These are phyloP conservation scores for Cyberlindnera americana DNA, from an alignment of 805 yeast genomes.

Conservation along the genomic window DNA sequence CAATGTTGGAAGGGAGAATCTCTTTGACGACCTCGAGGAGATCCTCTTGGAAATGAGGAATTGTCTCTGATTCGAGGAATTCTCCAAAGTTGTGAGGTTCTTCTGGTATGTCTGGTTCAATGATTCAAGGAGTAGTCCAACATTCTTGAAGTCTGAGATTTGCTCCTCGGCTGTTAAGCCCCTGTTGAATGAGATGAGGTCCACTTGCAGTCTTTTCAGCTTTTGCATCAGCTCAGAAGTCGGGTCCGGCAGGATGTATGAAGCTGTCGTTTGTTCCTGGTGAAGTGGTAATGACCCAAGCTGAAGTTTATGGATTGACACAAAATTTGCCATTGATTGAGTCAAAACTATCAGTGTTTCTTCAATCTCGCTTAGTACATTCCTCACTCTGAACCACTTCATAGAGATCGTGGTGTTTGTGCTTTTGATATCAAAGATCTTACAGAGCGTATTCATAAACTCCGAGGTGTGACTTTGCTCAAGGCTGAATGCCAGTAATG, in stretches of 20 bases:
- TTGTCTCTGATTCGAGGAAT: constrained; percentile 12
- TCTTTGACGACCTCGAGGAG: constrained; percentile 17
- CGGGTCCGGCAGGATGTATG: constrained; percentile 4
- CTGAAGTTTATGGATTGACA: background rate
- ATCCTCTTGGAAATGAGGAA: constrained; percentile 11
- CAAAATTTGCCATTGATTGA: constrained; percentile 7
- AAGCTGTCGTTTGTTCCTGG: background rate
- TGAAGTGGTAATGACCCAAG: constrained; percentile 2
- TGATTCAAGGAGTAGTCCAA: constrained; percentile 14
- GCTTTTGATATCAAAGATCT: constrained; percentile 10
- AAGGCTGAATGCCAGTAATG: constrained; percentile 33
- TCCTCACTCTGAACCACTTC: constrained; percentile 6
- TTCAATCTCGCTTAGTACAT: constrained; percentile 1
- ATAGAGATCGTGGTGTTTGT: no score
- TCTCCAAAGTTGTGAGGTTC: constrained; percentile 8
- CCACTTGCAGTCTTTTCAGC: constrained; percentile 10
- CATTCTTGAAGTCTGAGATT: constrained; percentile 8
- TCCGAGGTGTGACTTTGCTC: constrained; percentile 8
- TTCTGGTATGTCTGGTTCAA: constrained; percentile 11
- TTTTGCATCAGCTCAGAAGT: constrained; percentile 11
- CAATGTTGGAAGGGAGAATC: constrained; percentile 22
- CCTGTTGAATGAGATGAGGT: constrained; percentile 10
- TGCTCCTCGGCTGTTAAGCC: constrained; percentile 9
- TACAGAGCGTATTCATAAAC: constrained; percentile 9
- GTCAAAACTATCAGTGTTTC: background rate